A percentile compares a stretch with the other conserved stretches of the same genome.
phyloP scores from a whole-genome alignment of 164 flowering plant species.

The Amborella trichopoda region DNA sequence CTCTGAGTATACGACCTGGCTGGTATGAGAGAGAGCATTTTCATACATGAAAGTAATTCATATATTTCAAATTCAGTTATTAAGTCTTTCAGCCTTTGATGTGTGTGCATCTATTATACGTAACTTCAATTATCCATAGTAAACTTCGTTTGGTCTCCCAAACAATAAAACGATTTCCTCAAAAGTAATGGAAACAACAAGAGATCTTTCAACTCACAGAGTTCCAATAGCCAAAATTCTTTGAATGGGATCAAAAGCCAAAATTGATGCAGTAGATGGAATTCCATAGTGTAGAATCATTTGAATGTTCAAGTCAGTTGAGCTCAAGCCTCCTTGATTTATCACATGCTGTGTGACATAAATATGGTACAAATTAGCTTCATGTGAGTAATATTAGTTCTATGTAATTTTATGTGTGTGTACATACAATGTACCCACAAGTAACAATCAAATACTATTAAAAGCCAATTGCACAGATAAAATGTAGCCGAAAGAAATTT shows the following conservation, averaged over 20 bases:
- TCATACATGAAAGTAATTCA: background rate
- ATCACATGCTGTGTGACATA: slow-evolving; percentile 26
- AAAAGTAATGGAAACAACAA: background rate
- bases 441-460: too few relatives aligned
- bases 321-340: slow-evolving; percentile 16
- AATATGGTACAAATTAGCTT: too few relatives aligned
- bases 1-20: too few relatives aligned
- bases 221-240: slow-evolving; percentile 72
- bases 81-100: background rate
- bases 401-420: too few relatives aligned
- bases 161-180: background rate
- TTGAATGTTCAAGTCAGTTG: slow-evolving; percentile 31
- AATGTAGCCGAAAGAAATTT: too few relatives aligned
- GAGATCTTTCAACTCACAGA: slow-evolving; percentile 36
- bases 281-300: slow-evolving; percentile 61
- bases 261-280: slow-evolving; percentile 72
- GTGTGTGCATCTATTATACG: background rate
- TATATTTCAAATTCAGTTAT: background rate
- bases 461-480: too few relatives aligned
- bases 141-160: background rate
- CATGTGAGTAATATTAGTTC: too few relatives aligned
- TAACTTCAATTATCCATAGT: background rate
- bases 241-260: slow-evolving; percentile 73
- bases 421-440: too few relatives aligned
- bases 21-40: background rate